Evolutionary conservation across 345 rosid genomes (phyloP), one percentile per base, ranked within the genome.

Genomic region (Melaleuca alternifolia): DNA sequence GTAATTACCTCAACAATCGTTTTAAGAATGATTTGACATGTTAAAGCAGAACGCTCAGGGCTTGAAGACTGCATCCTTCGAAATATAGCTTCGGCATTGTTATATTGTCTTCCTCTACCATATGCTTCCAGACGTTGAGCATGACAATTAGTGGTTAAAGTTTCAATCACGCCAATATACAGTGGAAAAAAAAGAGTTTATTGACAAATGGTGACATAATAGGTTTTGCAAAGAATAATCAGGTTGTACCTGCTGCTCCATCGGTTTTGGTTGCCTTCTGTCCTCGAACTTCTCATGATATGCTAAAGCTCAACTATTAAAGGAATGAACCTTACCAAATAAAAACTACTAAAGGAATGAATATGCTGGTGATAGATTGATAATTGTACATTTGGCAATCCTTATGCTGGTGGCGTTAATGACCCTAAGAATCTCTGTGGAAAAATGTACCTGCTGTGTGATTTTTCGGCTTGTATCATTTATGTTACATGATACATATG

Each of bases 81-180:
- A 90, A 97, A 97, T 46, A 97, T 94, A 61, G 98, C 99, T 91
- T 96, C 98, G 71, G 99, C 99, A 85, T 94, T 97, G 81, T 91
- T 97, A 86, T 92, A 95, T 83, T 92, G 92, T 79, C 93, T 97
- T 90, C 98, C 98, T 92, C 90, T 95, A 85, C 99, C 99, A 88
- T 97, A 94, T 26, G 99, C 98, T 87, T 97, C 48, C 13, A 18
- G 10, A 37, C 48, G 13, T 9, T 20, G 26, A 37, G 81, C 81
- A 71, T 18, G 81, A 71, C 18, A 9, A 18, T 21, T 10, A 37
- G 81, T 20, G 48, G 81, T 71, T 37, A 71, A 71, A 71, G 33
- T 71, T 71, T 71, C 48, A 20, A 71, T 37, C 48, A 18, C 81
- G 13, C 18, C 7, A 48, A 33, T 71, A 33, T 71, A 48, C 81